Evolutionary conservation across 2,329 filamentous ascomycete genomes (phyloP).

Genomic region (Arthroderma uncinatum): DNA sequence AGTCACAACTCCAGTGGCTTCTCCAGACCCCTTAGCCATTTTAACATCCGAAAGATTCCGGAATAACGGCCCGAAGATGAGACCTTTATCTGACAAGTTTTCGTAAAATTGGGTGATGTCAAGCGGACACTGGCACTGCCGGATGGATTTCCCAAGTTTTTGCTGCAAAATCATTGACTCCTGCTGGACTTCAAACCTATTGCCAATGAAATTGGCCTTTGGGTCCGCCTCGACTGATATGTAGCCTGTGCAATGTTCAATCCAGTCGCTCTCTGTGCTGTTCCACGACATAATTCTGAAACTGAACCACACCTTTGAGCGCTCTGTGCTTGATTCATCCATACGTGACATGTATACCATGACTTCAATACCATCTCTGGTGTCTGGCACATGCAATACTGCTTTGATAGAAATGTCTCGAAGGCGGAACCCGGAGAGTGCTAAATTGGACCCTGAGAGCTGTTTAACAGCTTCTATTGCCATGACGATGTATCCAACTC

Average conservation of each 20-base stretch:
- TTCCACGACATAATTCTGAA: constrained; percentile 26
- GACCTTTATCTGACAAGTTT: constrained; percentile 20
- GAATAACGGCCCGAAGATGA: constrained; percentile 25
- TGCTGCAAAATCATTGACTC: constrained; percentile 15
- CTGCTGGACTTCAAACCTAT: constrained; percentile 17
- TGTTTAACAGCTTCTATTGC: constrained; percentile 17
- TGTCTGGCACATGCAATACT: constrained; percentile 23
- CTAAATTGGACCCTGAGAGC: background rate
- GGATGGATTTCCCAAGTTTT: constrained; percentile 10
- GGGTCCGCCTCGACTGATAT: constrained; percentile 20
- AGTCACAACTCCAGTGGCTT: constrained; percentile 19
- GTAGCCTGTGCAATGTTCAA: constrained; percentile 27
- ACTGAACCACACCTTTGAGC: constrained; percentile 20
- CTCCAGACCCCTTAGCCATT: constrained; percentile 16
- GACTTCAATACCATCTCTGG: constrained; percentile 24
- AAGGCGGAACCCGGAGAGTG: constrained; percentile 7
- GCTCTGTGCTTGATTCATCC: constrained; percentile 16
- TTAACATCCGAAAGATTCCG: constrained; percentile 21
- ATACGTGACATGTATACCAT: constrained; percentile 19
- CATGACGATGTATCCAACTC: constrained; percentile 10
- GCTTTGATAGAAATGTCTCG: constrained; percentile 21
- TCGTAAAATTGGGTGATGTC: constrained; percentile 20
- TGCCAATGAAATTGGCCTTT: constrained; percentile 15
- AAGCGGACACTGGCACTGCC: constrained; percentile 18
- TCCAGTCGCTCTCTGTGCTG: constrained; percentile 22